Evolutionary conservation across 2,329 filamentous ascomycete species (phyloP).

Genomic region (Cytospora mali): DNA sequence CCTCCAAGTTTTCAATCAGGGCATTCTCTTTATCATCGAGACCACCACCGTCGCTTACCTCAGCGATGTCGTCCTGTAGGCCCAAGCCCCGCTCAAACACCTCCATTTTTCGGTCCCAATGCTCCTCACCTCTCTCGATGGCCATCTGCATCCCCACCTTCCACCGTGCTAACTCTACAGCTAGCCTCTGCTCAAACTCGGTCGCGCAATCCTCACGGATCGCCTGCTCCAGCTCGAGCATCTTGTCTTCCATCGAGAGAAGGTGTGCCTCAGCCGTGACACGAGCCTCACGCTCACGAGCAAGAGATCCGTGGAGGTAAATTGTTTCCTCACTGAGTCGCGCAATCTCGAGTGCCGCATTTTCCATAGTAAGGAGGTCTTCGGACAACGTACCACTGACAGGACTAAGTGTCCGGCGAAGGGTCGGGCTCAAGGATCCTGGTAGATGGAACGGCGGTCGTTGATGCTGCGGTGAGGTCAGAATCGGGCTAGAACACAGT

Average conservation of each 20-base stretch:
- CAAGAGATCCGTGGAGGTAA: conserved; percentile 68
- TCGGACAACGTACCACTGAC: conserved; percentile 44
- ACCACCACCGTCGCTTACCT: conserved; percentile 47
- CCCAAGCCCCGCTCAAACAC: conserved; percentile 55
- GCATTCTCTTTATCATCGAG: conserved; percentile 62
- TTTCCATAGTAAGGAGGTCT: conserved; percentile 75
- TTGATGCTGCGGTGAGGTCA: conserved; percentile 38
- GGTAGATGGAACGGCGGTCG: conserved; percentile 46
- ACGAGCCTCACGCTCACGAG: conserved; percentile 70
- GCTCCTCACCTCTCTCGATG: conserved; percentile 77
- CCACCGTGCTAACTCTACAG: conserved; percentile 78
- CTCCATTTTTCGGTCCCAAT: conserved; percentile 81
- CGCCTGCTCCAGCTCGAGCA: conserved; percentile 73
- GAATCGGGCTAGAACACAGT: conserved; percentile 34
- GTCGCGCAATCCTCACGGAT: conserved; percentile 86
- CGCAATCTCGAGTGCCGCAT: conserved; percentile 78
- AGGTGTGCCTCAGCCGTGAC: conserved; percentile 74
- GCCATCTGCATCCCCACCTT: conserved; percentile 77
- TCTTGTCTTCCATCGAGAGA: conserved; percentile 66
- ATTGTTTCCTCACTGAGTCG: conserved; percentile 80
- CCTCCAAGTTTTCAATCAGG: conserved; percentile 64
- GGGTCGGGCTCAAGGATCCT: conserved; percentile 33
- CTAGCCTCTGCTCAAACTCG: conserved; percentile 81
- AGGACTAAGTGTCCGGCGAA: conserved; percentile 44
- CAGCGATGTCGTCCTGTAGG: conserved; percentile 51